Evolutionary conservation across 352 stramenopile species (phyloP), one percentile per base, ranked within the genome.

Genomic region (Pythium sukuiense): DNA sequence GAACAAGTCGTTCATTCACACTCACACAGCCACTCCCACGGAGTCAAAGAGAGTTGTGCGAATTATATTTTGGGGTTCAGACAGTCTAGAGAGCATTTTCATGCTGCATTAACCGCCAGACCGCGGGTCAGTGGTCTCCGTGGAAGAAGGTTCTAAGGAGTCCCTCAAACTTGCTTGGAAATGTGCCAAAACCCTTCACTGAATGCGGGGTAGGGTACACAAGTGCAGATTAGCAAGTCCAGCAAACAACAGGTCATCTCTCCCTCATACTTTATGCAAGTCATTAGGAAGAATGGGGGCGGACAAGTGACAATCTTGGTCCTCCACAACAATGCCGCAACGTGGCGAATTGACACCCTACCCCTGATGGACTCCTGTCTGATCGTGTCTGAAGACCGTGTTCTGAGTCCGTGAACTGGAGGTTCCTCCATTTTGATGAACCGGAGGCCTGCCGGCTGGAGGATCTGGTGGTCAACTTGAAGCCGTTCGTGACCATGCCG

Each of bases 351-450:
- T 30, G 8, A 27, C 18, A 52, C 11, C 45, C 45, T 52, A 52
- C 20, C 45, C 45, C 45, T 52, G 45, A 52, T 20, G 14, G 20
- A 30, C 45, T 18, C 30, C 20, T 52, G 24, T 52, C 45, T 52
- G 45, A 52, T 52, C 45, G 45, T 30, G 45, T 52, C 45, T 52
- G 45, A 52, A 52, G 45, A 52, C 29, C 41, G 41, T 48, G 41
- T 48, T 52, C 45, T 52, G 45, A 52, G 45, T 30, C 45, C 45
- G 4, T 24, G 45, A 52, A 30, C 45, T 20, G 29, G 45, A 52
- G 24, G n/a, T 30, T 52, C n/a, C 12, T 30, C 18, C 43, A 6
- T 5, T 24, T 50, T 16, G 43, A 27, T 50, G 43, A 50, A 50
- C 14, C n/a, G 18, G 43, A 50, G 16, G 13, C 33, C 5, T 24